Conservation (phyloP, 192 early-diverging fungal species). For the Podochytrium sp. region DNA sequence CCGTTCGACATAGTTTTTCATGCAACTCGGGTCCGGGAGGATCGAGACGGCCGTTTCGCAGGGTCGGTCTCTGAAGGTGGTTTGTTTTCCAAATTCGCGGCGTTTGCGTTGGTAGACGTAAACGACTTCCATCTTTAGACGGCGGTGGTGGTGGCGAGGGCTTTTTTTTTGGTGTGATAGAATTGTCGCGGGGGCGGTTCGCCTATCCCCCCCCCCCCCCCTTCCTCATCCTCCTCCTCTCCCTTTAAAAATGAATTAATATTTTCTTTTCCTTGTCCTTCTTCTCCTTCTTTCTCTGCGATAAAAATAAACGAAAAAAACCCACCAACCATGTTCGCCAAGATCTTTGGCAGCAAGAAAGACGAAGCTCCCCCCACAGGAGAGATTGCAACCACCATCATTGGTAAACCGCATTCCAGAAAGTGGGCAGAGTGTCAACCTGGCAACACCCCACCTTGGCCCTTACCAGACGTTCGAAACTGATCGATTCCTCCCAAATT, state of each 20-base stretch:
- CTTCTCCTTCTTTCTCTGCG: too few species aligned
- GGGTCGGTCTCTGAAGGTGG: conserved; percentile 50
- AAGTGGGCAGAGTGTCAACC: too few species aligned
- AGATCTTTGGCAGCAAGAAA: conserved; percentile 4
- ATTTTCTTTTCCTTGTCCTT: too few species aligned
- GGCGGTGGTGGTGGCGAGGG: neutral
- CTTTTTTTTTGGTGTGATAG: neutral
- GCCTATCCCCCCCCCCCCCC: too few species aligned
- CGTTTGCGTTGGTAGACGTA: conserved; percentile 67
- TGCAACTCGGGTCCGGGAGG: conserved; percentile 49
- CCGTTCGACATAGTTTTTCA: conserved; percentile 59
- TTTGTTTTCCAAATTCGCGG: conserved; percentile 62
- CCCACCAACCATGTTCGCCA: neutral
- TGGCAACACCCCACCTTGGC: too few species aligned
- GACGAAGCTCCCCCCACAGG: neutral
- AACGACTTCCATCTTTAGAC: conserved; percentile 60
- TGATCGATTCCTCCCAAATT: too few species aligned
- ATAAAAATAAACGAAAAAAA: too few species aligned
- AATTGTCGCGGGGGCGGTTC: neutral
- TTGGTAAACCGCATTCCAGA: too few species aligned
- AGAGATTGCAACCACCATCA: conserved; percentile 22
- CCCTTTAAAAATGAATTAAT: too few species aligned
- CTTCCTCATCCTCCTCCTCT: neutral
- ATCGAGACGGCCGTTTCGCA: conserved; percentile 42
- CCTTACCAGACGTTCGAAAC: too few species aligned